Evolutionary conservation across 345 rosid species (phyloP).

Genomic region (Lepidium didymum): DNA sequence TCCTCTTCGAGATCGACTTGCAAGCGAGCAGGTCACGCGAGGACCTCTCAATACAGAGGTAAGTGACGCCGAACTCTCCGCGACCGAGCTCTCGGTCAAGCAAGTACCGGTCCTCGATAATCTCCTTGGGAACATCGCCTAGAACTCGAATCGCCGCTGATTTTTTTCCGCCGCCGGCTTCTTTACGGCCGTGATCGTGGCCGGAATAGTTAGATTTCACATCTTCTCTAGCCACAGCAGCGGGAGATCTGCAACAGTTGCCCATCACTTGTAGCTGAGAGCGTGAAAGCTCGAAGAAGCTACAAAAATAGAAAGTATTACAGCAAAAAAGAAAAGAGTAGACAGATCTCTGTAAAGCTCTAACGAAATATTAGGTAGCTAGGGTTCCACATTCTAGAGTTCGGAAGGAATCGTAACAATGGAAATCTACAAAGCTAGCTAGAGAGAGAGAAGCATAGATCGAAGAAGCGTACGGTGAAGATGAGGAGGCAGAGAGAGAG

Average conservation of each 20-base stretch:
- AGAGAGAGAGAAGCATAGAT: constrained; percentile 15
- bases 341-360: constrained; percentile 28
- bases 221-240: constrained; percentile 92
- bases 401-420: constrained; percentile 13
- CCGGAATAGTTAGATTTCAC: constrained; percentile 78
- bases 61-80: constrained; percentile 98
- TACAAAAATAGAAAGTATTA: constrained; percentile 1
- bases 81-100: constrained; percentile 97
- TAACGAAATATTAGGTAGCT: constrained; percentile 22
- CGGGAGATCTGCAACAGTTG: constrained; percentile 99
- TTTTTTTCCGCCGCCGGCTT: constrained; percentile 45
- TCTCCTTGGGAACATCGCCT: constrained; percentile 71
- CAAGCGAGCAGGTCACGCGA: constrained; percentile 84
- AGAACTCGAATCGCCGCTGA: constrained; percentile 66
- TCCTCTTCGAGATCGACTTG: constrained; percentile 95
- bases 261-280: constrained; percentile 49
- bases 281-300: neutral
- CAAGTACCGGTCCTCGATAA: constrained; percentile 77
- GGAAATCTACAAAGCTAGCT: constrained; percentile 9
- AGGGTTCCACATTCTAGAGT: constrained; percentile 42
- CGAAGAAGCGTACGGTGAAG: constrained; percentile 32
- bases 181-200: constrained; percentile 63
- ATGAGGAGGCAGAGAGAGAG: constrained; percentile 11
- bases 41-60: constrained; percentile 80
- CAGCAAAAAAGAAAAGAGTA: neutral